Conservation (phyloP, 2,329 filamentous ascomycete species). For the Fusarium fujikuroi region DNA sequence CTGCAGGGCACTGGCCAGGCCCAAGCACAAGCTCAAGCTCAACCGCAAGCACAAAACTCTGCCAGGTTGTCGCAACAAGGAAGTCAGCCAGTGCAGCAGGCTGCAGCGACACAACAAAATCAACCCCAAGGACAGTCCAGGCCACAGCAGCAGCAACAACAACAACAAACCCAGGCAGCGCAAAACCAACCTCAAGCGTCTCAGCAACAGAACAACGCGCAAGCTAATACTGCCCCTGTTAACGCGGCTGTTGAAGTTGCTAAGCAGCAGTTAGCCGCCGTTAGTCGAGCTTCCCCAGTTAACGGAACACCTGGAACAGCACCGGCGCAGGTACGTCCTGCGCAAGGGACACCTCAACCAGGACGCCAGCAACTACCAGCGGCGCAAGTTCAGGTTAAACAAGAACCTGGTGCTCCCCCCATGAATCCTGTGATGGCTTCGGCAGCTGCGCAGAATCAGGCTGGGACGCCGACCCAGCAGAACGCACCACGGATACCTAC, state of each 20-base stretch:
- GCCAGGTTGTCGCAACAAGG: constrained; percentile 39
- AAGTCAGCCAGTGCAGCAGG: constrained; percentile 30
- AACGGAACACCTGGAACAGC: constrained; percentile 42
- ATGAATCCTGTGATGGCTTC: constrained; percentile 59
- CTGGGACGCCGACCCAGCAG: constrained; percentile 62
- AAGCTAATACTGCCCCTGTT: constrained; percentile 51
- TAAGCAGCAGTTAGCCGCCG: constrained; percentile 53
- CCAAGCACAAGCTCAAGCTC: constrained; percentile 29
- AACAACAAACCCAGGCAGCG: constrained; percentile 30
- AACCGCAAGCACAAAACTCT: constrained; percentile 12
- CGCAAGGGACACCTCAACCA: constrained; percentile 41
- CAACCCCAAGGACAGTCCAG: constrained; percentile 34
- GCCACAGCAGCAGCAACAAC: constrained; percentile 20
- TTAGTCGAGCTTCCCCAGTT: constrained; percentile 45
- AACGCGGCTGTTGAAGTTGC: constrained; percentile 59
- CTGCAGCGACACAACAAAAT: constrained; percentile 21
- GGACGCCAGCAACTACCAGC: constrained; percentile 34
- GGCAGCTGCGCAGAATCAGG: constrained; percentile 53
- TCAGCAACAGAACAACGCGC: constrained; percentile 43
- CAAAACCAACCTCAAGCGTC: constrained; percentile 33
- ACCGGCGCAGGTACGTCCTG: constrained; percentile 45
- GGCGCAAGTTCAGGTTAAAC: constrained; percentile 45
- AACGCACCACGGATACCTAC: constrained; percentile 60
- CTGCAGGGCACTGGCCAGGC: constrained; percentile 45
- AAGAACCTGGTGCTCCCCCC: constrained; percentile 54